Percentiles rank a stretch among this genome's conserved stretches.
These are phyloP conservation scores for Spizellomyces sp. DNA, from an alignment of 192 early-diverging fungal species.

Conservation along the genomic window DNA sequence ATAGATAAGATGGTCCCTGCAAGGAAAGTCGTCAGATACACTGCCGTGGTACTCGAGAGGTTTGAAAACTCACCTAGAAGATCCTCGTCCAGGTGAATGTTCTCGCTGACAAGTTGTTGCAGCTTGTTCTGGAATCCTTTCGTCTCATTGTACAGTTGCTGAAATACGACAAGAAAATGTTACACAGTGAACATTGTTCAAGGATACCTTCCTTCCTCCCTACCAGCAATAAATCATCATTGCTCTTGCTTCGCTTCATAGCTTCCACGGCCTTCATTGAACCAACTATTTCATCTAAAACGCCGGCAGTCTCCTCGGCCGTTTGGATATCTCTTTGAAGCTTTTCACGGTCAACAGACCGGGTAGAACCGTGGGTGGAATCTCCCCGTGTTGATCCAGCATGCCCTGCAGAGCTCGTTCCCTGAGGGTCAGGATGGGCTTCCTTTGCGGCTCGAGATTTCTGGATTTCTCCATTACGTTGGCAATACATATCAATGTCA, in stretches of 20 bases:
- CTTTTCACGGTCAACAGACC: not conserved
- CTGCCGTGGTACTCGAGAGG: not conserved
- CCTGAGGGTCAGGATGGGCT: too few species aligned
- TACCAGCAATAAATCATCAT: slow-evolving; percentile 18
- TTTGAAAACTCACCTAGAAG: slow-evolving; percentile 13
- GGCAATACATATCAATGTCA: slow-evolving; percentile 34
- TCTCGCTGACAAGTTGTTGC: slow-evolving; percentile 22
- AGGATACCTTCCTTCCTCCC: not conserved
- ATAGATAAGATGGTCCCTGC: slow-evolving; percentile 5
- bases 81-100: slow-evolving; percentile 19
- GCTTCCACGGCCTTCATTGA: slow-evolving; percentile 11
- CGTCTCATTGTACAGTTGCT: slow-evolving; percentile 35
- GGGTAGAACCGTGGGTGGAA: too few species aligned
- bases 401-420: too few species aligned
- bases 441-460: not conserved
- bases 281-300: slow-evolving; percentile 31
- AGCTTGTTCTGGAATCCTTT: slow-evolving; percentile 12
- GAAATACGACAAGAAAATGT: not conserved
- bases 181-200: not conserved
- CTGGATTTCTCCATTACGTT: slow-evolving; percentile 34
- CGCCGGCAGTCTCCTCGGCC: slow-evolving; percentile 19
- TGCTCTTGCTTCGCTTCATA: not conserved
- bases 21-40: not conserved
- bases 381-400: too few species aligned
- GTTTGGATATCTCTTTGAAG: slow-evolving; percentile 9